Percentiles rank a stretch among this genome's conserved stretches.
phyloP scores from a whole-genome alignment of 2,329 filamentous ascomycete species.

The Monosporascus sp. region DNA sequence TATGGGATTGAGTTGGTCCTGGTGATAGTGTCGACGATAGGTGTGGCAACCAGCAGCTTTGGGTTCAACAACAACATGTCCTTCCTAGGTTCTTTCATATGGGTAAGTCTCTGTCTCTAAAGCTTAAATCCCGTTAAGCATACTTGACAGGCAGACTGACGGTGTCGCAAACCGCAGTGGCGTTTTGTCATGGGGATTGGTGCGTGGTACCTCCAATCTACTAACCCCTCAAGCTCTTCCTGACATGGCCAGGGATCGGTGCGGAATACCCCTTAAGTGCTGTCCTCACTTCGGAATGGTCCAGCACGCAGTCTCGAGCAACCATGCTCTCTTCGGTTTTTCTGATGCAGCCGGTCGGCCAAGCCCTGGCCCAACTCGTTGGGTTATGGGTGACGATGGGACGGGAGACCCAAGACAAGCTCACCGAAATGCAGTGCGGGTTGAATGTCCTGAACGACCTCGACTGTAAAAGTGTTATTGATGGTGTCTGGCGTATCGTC shows the following conservation, averaged over 20 bases:
- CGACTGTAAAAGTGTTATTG: conserved; percentile 44
- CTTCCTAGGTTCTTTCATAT: conserved; percentile 45
- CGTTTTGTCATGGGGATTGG: conserved; percentile 21
- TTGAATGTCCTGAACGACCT: conserved; percentile 39
- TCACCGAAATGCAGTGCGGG: conserved; percentile 43
- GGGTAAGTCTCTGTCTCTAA: conserved; percentile 26
- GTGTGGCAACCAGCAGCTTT: conserved; percentile 23
- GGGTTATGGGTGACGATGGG: conserved; percentile 49
- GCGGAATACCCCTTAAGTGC: conserved; percentile 58
- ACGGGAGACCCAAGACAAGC: conserved; percentile 30
- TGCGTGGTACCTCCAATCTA: background rate
- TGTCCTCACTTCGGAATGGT: conserved; percentile 63
- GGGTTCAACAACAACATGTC: conserved; percentile 17
- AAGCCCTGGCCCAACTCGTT: conserved; percentile 59
- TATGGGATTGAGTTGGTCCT: conserved; percentile 53
- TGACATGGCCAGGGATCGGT: background rate
- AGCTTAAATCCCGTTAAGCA: no score
- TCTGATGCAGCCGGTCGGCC: conserved; percentile 64
- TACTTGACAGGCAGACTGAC: conserved; percentile 21
- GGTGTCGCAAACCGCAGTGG: conserved; percentile 13
- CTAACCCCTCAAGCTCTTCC: background rate
- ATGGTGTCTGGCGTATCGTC: conserved; percentile 63
- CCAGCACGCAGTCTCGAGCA: conserved; percentile 57
- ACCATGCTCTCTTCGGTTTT: conserved; percentile 65
- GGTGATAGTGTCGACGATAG: conserved; percentile 53